Base-by-base conservation (phyloP, 2,329 filamentous ascomycete genomes). In the Alternaria consortialis region DNA sequence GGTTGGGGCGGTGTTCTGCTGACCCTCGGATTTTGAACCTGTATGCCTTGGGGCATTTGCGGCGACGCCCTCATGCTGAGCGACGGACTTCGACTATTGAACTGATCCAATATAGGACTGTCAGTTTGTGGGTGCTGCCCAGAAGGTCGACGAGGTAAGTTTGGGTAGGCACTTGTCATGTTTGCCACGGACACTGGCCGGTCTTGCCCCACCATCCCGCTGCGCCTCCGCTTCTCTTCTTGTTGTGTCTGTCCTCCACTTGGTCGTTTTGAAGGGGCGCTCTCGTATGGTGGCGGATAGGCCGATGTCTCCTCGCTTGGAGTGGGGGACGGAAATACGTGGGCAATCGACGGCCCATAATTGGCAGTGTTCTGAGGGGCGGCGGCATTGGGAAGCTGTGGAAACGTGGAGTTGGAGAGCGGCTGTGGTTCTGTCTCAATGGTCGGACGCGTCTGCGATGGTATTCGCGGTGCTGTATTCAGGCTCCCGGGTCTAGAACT, bases 291-390 rank as follows among this genome's bases (percentile, higher is more conserved):
- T 27, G 56, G 51, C 44, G 54, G n/a, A 52, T 48, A 25, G 37
- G 36, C 31, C 20, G 25, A 43, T 7, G 56, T 56, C 25, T 89
- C 87, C 65, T 90, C 86, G 72, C 87, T 90, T 11, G 86, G 84
- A 12, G 87, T 84, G 32, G 89, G 88, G 13, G 89, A 90, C 7
- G 87, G 86, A 51, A 90, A 82, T 20, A 85, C 80, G 34, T 77
- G 67, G 59, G 74, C 65, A 20, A 52, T 37, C 5, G 54, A 56
- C 7, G 60, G 59, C 8, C 43, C 36, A 31, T 56, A 42, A 43
- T 23, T 46, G 32, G 54, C 11, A 6, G 47, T 48, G 12, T 40
- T 40, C 12, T 58, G 57, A 31, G 36, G 56, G 12, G 64, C 56
- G 5, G 72, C 13, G 53, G 67, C 55, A 58, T 77, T 79, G 23